phyloP scores from a whole-genome alignment of 1,139 yeast genomes.

The Scheffersomyces parashehatae region DNA sequence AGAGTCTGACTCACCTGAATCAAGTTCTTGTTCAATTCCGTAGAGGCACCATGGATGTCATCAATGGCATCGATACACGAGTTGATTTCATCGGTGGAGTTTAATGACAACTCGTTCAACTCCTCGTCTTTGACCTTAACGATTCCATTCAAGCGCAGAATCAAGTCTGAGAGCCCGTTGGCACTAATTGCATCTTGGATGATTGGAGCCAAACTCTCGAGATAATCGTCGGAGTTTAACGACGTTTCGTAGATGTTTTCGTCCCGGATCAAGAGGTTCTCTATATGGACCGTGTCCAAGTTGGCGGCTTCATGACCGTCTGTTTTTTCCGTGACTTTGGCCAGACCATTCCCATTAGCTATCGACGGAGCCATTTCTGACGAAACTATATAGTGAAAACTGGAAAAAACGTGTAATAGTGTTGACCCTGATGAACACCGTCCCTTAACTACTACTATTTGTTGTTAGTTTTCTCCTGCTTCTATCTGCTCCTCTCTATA shows the following conservation, averaged over 20 bases:
- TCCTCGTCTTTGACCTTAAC: constrained; percentile 64
- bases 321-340: constrained; percentile 4
- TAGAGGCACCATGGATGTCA: constrained; percentile 55
- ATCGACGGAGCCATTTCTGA: constrained; percentile 12
- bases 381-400: no score
- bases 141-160: constrained; percentile 56
- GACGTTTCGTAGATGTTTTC: constrained; percentile 52
- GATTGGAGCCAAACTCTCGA: constrained; percentile 82
- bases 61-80: constrained; percentile 58
- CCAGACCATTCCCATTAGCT: constrained; percentile 2
- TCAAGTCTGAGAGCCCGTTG: constrained; percentile 57
- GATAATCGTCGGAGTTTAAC: constrained; percentile 64
- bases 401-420: no score
- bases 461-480: no score
- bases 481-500: no score
- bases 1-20: constrained; percentile 53
- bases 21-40: constrained; percentile 53
- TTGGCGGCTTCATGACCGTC: constrained; percentile 5
- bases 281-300: constrained; percentile 37
- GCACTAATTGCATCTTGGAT: constrained; percentile 64
- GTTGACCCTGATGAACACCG: no score
- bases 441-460: no score
- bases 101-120: constrained; percentile 60
- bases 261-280: constrained; percentile 42
- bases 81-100: constrained; percentile 59